phyloP scores from a whole-genome alignment of 1,284 basidiomycete genomes.

The Apiotrichum domesticum region DNA sequence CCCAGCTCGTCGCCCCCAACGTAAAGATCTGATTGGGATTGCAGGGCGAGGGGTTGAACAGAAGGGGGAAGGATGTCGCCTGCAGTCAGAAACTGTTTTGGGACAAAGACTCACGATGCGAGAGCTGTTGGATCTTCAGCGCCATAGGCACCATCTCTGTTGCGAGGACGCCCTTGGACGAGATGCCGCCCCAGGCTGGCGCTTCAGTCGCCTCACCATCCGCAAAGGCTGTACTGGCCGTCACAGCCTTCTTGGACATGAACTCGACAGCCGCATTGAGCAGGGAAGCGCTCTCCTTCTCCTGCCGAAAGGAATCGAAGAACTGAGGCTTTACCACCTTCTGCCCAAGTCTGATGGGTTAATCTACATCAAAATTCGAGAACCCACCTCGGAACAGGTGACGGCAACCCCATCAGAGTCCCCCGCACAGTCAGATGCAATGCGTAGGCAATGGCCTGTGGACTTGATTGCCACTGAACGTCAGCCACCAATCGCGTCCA shows the following conservation, averaged over 20 bases:
- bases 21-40: conserved; percentile 13
- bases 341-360: conserved; percentile 51
- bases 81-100: conserved; percentile 7
- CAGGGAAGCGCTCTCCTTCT: conserved; percentile 34
- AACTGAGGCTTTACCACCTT: conserved; percentile 57
- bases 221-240: conserved; percentile 1
- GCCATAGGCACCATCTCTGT: conserved; percentile 44
- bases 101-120: conserved; percentile 1
- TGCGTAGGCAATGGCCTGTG: conserved; percentile 68
- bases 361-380: not conserved
- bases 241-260: conserved; percentile 28
- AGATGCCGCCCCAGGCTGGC: conserved; percentile 33
- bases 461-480: conserved; percentile 56
- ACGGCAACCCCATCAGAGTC: conserved; percentile 73
- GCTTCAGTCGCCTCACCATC: conserved; percentile 13
- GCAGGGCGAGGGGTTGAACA: conserved; percentile 26
- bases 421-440: conserved; percentile 75
- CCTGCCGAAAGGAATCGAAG: conserved; percentile 46
- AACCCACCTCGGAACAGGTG: conserved; percentile 64
- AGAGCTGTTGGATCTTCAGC: conserved; percentile 35
- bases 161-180: conserved; percentile 28
- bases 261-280: conserved; percentile 39
- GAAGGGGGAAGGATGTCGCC: conserved; percentile 31
- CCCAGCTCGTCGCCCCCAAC: not conserved
- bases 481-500: conserved; percentile 6